Base-by-base conservation (phyloP, 495 filamentous ascomycete genomes). In the Friedmanniomyces simplex region DNA sequence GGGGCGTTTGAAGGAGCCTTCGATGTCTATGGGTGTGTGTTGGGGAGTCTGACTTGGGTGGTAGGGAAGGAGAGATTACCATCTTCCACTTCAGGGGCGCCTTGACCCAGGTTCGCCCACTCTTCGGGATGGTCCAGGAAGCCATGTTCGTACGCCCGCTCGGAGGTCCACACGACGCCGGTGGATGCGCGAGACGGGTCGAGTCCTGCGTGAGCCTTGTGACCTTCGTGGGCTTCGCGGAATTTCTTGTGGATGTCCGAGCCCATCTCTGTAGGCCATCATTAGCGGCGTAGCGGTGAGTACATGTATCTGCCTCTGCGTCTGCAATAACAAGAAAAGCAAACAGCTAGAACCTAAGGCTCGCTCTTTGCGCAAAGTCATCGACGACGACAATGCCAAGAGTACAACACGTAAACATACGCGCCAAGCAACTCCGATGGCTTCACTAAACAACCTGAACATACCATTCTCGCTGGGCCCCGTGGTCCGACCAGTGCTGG, bases 101-200 rank as follows among this genome's bases (percentile, higher is more conserved):
- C 91, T 72, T 97, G 91, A 41, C 91, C 91, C 28, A 97, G 77
- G 63, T 97, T 97, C 37, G 91, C 89, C 91, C 91, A 97, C 52
- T 74, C 71, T 1, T 82, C 76, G 32, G 90, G 91, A 57, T 91
- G 77, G 1, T 97, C 90, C 39, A 82, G 70, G 73, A 85, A 71
- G 59, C 71, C 71, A 55, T 73, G 70, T 47, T 73, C 71, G 60
- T 70, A 69, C 41, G 71, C 71, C 30, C 70, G 65, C 53, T 73
- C 71, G 16, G 67, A 66, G 0, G 65, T 68, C 71, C 71, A 73
- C 8, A 72, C 70, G 11, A 73, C 71, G 46, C 71, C 71, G 8
- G 75, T 76, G 1, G 71, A 73, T 46, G 87, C 85, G 69, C 89
- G 81, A 39, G 82, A 83, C 43, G 89, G 85, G 64, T 96, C 89